A percentile compares a stretch with the other conserved stretches of the same genome.
Conservation (phyloP, 2,329 filamentous ascomycete genomes). For the Fusarium mexicanum region DNA sequence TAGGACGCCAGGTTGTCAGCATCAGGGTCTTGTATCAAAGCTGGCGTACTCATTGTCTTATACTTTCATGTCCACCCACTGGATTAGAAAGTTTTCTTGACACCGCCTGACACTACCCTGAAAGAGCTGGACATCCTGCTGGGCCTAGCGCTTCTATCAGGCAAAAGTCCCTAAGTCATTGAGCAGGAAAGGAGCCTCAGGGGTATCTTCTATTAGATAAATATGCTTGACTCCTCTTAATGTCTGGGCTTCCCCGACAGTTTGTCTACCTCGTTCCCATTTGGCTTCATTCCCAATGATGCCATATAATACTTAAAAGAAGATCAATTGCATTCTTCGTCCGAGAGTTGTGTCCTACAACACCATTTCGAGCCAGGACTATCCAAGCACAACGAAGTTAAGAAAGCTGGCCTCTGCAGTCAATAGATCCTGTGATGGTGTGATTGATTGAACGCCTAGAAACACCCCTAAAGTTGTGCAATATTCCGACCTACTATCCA, state of each 20-base stretch:
- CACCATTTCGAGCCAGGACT: not conserved
- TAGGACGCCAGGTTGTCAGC: not conserved
- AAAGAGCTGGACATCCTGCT: not conserved
- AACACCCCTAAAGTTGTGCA: not conserved
- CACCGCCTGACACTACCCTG: not conserved
- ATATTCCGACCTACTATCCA: not conserved
- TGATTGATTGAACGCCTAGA: not conserved
- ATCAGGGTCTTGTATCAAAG: not conserved
- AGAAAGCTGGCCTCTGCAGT: not conserved
- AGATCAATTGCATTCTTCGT: not conserved
- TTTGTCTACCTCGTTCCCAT: not conserved
- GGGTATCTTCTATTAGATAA: not conserved
- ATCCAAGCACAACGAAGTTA: not conserved
- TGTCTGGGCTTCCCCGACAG: not conserved
- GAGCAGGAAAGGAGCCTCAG: not conserved
- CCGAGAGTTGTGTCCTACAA: not conserved
- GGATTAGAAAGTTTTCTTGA: not conserved
- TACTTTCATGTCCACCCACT: not conserved
- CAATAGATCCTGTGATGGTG: not conserved
- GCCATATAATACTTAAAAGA: not conserved
- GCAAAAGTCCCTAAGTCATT: not conserved
- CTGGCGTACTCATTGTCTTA: not conserved
- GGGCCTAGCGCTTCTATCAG: not conserved
- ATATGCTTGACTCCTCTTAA: not conserved
- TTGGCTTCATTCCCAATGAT: not conserved